These are phyloP conservation scores for Suhomyces yuchorum DNA, from an alignment of 1,139 yeast species.

Conservation along the genomic window DNA sequence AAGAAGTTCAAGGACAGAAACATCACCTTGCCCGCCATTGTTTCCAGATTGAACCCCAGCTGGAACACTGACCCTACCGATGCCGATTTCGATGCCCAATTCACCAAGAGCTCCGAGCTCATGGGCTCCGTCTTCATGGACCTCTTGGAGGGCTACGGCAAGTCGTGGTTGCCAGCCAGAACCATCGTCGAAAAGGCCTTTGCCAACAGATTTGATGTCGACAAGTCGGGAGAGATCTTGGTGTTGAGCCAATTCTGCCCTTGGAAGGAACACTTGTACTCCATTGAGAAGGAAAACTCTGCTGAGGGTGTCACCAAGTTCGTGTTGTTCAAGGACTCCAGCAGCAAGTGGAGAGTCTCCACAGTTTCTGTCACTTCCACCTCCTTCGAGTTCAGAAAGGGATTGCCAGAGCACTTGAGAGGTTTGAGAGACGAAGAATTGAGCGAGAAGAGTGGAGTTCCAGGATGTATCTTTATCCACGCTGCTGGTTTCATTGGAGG, in stretches of 20 bases:
- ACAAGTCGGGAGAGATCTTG: slow-evolving; percentile 69
- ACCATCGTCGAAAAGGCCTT: slow-evolving; percentile 73
- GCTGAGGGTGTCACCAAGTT: slow-evolving; percentile 64
- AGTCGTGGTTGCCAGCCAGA: slow-evolving; percentile 92
- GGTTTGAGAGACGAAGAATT: slow-evolving; percentile 89
- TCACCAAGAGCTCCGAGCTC: slow-evolving; percentile 69
- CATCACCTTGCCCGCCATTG: slow-evolving; percentile 79
- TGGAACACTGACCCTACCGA: slow-evolving; percentile 76
- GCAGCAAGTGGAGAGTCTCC: slow-evolving; percentile 82
- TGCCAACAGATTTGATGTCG: slow-evolving; percentile 52
- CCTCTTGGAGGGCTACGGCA: slow-evolving; percentile 70
- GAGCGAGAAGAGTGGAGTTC: slow-evolving; percentile 70
- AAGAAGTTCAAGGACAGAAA: slow-evolving; percentile 53
- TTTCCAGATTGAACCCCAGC: slow-evolving; percentile 75
- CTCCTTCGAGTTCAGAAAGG: slow-evolving; percentile 81
- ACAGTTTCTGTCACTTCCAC: slow-evolving; percentile 78
- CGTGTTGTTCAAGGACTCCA: slow-evolving; percentile 76
- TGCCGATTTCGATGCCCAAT: slow-evolving; percentile 64
- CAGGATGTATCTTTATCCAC: slow-evolving; percentile 87
- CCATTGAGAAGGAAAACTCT: slow-evolving; percentile 63
- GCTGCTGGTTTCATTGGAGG: slow-evolving; percentile 99
- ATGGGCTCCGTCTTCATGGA: slow-evolving; percentile 82
- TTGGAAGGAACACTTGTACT: slow-evolving; percentile 91
- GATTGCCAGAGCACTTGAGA: slow-evolving; percentile 90
- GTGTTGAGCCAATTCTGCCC: slow-evolving; percentile 77